phyloP scores from a whole-genome alignment of 2,329 filamentous ascomycete genomes.

The Cercospora berteroae region DNA sequence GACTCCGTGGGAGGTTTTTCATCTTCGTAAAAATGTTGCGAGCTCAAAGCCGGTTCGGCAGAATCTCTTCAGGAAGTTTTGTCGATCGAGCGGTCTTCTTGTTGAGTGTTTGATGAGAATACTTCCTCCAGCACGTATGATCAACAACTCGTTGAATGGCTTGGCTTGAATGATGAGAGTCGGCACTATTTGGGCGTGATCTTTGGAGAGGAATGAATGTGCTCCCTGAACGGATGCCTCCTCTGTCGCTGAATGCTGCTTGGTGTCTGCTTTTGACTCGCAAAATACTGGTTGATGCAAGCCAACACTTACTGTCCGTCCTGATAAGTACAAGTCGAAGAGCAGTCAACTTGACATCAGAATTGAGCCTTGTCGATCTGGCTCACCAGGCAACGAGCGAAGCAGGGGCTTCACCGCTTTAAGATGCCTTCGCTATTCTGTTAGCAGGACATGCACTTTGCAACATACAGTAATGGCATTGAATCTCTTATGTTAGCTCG shows the following conservation, averaged over 20 bases:
- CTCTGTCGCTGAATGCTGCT: not conserved
- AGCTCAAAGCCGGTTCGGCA: not conserved
- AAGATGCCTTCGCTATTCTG: not conserved
- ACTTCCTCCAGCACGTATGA: not conserved
- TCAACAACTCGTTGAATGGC: not conserved
- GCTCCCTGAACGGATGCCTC: not conserved
- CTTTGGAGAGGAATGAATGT: not conserved
- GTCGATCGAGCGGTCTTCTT: not conserved
- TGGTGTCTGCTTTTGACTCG: not conserved
- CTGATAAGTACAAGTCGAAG: not conserved
- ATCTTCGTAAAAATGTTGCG: not conserved
- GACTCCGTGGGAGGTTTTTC: not conserved
- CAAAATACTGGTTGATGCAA: not conserved
- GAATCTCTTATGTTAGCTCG: not conserved
- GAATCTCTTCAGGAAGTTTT: not conserved
- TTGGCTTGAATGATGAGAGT: not conserved
- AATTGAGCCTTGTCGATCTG: not conserved
- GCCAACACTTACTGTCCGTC: not conserved
- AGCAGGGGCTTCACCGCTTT: not conserved
- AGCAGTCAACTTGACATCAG: not conserved
- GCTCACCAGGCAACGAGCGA: not conserved
- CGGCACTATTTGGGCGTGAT: not conserved
- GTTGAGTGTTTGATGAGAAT: not conserved
- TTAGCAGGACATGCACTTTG: not conserved
- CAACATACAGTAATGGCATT: not conserved